Conservation (phyloP, 805 yeast species). For the Myxozyma sirexii region DNA sequence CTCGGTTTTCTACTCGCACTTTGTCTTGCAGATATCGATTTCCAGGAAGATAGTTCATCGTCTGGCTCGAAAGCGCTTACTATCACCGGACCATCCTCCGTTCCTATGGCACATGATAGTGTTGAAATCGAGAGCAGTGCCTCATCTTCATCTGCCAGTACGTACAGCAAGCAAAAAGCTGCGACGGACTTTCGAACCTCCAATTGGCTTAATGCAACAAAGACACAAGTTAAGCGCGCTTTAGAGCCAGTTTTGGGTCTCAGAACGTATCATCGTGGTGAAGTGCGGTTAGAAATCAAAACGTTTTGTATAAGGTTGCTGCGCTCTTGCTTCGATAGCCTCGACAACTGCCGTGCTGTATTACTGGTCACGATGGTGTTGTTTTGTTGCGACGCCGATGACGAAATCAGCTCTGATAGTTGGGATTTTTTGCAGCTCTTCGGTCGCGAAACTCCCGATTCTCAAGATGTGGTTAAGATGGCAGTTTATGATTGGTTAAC, state of each 20-base stretch:
- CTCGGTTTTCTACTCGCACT: slow-evolving; percentile 20
- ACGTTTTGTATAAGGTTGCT: slow-evolving; percentile 43
- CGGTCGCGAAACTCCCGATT: slow-evolving; percentile 17
- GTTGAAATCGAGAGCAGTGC: not conserved
- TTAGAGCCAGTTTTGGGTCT: slow-evolving; percentile 44
- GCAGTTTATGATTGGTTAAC: slow-evolving; percentile 40
- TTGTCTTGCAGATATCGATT: slow-evolving; percentile 8
- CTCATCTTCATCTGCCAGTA: not conserved
- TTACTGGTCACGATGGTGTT: slow-evolving; percentile 45
- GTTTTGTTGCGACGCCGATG: slow-evolving; percentile 29
- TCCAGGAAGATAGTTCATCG: not conserved
- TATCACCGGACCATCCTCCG: slow-evolving; percentile 2
- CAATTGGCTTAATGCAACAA: slow-evolving; percentile 59
- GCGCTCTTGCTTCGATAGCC: slow-evolving; percentile 43
- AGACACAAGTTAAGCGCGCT: slow-evolving; percentile 54
- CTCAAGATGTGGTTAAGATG: slow-evolving; percentile 27
- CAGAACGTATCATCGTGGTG: slow-evolving; percentile 40
- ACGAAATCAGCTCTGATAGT: slow-evolving; percentile 5
- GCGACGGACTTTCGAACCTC: slow-evolving; percentile 44
- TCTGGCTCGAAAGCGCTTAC: not conserved
- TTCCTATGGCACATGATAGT: slow-evolving; percentile 33
- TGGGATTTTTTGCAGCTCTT: slow-evolving; percentile 5
- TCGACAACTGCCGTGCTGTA: slow-evolving; percentile 45
- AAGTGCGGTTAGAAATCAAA: slow-evolving; percentile 44
- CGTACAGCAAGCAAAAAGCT: not conserved